Conservation (phyloP, 1,284 basidiomycete species). For the Retiboletus flavoniger region DNA sequence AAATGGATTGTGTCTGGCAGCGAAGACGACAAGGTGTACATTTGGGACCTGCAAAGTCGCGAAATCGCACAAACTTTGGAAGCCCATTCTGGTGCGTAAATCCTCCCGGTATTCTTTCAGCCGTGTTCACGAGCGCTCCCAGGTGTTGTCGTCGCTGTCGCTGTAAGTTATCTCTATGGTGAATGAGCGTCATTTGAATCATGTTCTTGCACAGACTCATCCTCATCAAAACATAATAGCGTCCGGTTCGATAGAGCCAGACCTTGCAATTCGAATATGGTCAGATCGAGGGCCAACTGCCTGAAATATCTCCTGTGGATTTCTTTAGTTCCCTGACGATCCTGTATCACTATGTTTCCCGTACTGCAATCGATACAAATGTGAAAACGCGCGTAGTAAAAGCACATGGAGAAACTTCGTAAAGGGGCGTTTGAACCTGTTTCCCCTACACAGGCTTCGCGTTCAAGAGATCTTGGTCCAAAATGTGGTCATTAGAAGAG, state of each 20-base stretch:
- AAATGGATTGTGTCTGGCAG: conserved; percentile 91
- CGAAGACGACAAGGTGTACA: conserved; percentile 85
- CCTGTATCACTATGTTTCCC: conserved; percentile 15
- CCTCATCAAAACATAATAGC: conserved; percentile 82
- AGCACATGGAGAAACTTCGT: conserved; percentile 16
- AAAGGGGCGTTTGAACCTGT: background rate
- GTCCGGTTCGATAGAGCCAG: conserved; percentile 78
- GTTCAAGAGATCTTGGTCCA: conserved; percentile 54
- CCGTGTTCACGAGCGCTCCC: background rate
- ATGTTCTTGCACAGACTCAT: conserved; percentile 57
- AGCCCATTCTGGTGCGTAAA: conserved; percentile 64
- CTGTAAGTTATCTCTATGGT: conserved; percentile 43
- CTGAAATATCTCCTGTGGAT: conserved; percentile 15
- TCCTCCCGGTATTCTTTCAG: background rate
- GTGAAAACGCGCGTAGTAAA: conserved; percentile 13
- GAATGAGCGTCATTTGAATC: conserved; percentile 4
- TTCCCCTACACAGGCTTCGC: conserved; percentile 54
- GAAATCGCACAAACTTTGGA: conserved; percentile 77
- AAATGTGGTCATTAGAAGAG: conserved; percentile 1
- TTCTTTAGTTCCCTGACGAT: conserved; percentile 6
- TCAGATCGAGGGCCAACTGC: conserved; percentile 46
- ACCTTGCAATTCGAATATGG: conserved; percentile 80
- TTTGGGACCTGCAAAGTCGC: conserved; percentile 91
- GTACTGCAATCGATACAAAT: conserved; percentile 11
- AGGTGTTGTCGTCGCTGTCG: conserved; percentile 77